phyloP scores from a whole-genome alignment of 2,329 filamentous ascomycete genomes.

The Penicillium freii region DNA sequence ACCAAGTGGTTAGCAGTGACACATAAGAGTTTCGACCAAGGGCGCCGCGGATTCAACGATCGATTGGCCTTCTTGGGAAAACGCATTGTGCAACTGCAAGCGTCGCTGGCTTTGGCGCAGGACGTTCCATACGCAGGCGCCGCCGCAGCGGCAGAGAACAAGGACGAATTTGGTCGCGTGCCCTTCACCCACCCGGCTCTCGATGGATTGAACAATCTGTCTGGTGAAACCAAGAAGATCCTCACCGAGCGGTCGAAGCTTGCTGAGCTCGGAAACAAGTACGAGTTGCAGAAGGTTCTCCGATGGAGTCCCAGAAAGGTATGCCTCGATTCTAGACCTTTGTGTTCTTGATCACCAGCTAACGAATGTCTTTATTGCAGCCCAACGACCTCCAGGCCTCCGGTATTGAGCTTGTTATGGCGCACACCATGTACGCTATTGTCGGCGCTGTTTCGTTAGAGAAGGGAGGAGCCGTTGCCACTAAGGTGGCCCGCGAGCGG shows the following conservation, averaged over 20 bases:
- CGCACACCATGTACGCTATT: conserved; percentile 78
- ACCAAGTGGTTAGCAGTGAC: conserved; percentile 96
- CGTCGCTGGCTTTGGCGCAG: conserved; percentile 61
- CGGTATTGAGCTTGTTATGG: conserved; percentile 71
- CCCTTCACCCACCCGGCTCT: conserved; percentile 71
- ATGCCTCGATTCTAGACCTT: conserved; percentile 34
- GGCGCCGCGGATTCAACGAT: conserved; percentile 90
- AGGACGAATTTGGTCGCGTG: conserved; percentile 56
- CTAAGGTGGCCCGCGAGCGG: conserved; percentile 70
- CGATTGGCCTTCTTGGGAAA: conserved; percentile 80
- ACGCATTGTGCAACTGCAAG: conserved; percentile 63
- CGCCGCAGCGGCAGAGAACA: conserved; percentile 20
- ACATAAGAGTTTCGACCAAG: conserved; percentile 98
- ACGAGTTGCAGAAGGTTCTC: conserved; percentile 71
- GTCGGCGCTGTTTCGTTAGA: conserved; percentile 88
- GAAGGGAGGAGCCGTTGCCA: conserved; percentile 75
- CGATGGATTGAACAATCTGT: conserved; percentile 71
- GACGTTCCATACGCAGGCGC: conserved; percentile 39
- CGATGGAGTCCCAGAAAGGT: conserved; percentile 88
- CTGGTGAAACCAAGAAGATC: conserved; percentile 57
- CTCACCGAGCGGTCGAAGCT: conserved; percentile 66
- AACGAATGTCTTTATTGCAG: conserved; percentile 33
- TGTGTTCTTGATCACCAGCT: conserved; percentile 1
- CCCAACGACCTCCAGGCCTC: conserved; percentile 68
- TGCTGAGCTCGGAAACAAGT: conserved; percentile 63